Conservation (phyloP, 148 eudicot genomes). For the Chenopodium berlandieri region DNA sequence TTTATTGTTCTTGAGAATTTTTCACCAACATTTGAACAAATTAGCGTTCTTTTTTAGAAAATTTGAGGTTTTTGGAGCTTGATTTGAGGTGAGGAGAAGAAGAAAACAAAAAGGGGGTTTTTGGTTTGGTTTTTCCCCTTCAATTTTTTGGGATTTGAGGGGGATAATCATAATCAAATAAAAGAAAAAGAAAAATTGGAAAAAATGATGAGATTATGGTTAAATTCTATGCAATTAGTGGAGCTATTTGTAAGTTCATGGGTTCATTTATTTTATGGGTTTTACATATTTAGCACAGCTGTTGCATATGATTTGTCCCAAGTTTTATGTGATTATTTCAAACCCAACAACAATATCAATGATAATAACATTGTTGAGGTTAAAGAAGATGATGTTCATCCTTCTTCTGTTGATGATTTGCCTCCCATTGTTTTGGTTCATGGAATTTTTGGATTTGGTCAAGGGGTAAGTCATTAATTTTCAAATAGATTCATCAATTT, state of each 20-base stretch:
- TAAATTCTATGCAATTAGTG: conserved; percentile 48
- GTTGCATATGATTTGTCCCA: conserved; percentile 74
- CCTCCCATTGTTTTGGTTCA: conserved; percentile 94
- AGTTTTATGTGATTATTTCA: conserved; percentile 47
- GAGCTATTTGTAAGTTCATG: conserved; percentile 81
- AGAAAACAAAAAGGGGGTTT: not conserved
- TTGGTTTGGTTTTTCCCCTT: not conserved
- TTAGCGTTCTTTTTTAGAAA: not conserved
- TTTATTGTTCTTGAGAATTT: not conserved
- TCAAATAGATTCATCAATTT: not conserved
- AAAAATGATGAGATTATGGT: conserved; percentile 65
- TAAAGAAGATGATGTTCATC: conserved; percentile 29
- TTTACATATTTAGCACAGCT: conserved; percentile 83
- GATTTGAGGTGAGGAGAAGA: not conserved
- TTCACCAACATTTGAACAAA: not conserved
- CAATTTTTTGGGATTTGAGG: not conserved
- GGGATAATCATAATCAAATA: not conserved
- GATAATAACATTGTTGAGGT: conserved; percentile 15
- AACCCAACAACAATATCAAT: conserved; percentile 31
- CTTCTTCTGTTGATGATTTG: conserved; percentile 45
- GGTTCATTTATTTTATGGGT: conserved; percentile 75
- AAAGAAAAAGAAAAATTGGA: conserved; percentile 2
- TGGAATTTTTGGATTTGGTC: conserved; percentile 93
- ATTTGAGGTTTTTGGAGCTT: not conserved
- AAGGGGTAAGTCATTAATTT: conserved; percentile 64